A percentile compares a stretch with the other conserved stretches of the same genome.
phyloP scores from a whole-genome alignment of 2,329 filamentous ascomycete species.

The Aspergillus ochraceus region DNA sequence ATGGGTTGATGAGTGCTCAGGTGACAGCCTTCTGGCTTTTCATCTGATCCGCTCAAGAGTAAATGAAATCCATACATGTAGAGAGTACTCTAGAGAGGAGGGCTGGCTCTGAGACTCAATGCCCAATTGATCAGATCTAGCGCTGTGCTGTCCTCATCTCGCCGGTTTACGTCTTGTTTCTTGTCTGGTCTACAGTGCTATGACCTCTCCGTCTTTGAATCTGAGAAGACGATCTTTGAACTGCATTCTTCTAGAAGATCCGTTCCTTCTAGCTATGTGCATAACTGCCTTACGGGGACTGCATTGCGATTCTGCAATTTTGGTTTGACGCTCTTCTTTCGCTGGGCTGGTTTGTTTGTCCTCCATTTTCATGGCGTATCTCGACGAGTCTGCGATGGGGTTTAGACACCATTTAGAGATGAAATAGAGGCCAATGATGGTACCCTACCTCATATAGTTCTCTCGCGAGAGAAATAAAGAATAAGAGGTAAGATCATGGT shows the following conservation, averaged over 20 bases:
- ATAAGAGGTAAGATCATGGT: not conserved
- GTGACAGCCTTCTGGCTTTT: not conserved
- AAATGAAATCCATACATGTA: not conserved
- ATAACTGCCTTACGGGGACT: not conserved
- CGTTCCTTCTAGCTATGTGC: not conserved
- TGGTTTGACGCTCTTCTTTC: not conserved
- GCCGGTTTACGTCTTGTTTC: not conserved
- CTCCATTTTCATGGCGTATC: not conserved
- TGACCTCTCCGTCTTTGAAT: not conserved
- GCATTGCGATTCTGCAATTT: not conserved
- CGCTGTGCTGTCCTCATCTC: not conserved
- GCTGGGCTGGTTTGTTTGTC: not conserved
- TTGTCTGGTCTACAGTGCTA: not conserved
- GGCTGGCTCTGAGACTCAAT: not conserved
- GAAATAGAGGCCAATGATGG: too few species aligned
- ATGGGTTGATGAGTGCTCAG: not conserved
- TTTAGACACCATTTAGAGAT: too few species aligned
- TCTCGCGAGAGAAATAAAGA: too few species aligned
- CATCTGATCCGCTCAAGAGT: not conserved
- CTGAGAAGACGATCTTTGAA: not conserved
- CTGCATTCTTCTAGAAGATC: not conserved
- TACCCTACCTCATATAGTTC: too few species aligned
- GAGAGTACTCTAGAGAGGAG: not conserved
- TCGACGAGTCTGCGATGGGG: too few species aligned
- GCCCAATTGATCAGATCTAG: not conserved